A percentile compares a stretch with the other conserved stretches of the same genome.
These are phyloP conservation scores for Aspergillus uvarum DNA, from an alignment of 2,329 filamentous ascomycete species.

Conservation along the genomic window DNA sequence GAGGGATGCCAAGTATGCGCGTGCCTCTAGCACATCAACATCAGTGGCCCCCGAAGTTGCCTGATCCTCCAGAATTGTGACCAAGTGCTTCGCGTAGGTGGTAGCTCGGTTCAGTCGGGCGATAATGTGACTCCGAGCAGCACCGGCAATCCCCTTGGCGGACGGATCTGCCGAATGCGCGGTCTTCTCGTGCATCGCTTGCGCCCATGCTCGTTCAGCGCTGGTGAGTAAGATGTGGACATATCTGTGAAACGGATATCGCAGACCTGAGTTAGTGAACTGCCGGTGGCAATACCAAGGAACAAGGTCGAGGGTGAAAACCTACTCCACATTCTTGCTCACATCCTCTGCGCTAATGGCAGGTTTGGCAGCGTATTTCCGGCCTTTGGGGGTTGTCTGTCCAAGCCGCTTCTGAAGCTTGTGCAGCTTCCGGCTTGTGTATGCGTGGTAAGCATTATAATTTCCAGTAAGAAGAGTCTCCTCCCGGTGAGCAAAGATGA, in stretches of 20 bases:
- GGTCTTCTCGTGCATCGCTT: slow-evolving; percentile 92
- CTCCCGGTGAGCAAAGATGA: slow-evolving; percentile 75
- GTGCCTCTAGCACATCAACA: slow-evolving; percentile 77
- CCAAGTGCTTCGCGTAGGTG: slow-evolving; percentile 66
- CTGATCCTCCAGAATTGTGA: slow-evolving; percentile 63
- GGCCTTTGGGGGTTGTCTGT: slow-evolving; percentile 77
- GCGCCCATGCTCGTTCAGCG: slow-evolving; percentile 89
- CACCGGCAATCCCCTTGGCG: slow-evolving; percentile 71
- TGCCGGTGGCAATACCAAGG: background rate
- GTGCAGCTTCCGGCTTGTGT: slow-evolving; percentile 77
- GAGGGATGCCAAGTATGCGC: slow-evolving; percentile 77
- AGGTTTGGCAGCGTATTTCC: slow-evolving; percentile 75
- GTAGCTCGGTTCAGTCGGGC: slow-evolving; percentile 82
- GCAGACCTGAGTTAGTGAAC: slow-evolving; percentile 1
- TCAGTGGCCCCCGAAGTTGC: slow-evolving; percentile 64
- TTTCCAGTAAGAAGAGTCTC: slow-evolving; percentile 84
- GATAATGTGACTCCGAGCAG: slow-evolving; percentile 82
- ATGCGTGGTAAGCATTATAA: slow-evolving; percentile 78
- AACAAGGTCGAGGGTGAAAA: background rate
- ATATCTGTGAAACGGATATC: slow-evolving; percentile 54
- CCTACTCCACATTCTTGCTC: slow-evolving; percentile 72
- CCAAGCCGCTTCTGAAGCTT: slow-evolving; percentile 82
- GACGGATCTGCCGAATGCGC: slow-evolving; percentile 72
- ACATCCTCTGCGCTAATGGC: slow-evolving; percentile 74
- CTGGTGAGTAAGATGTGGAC: slow-evolving; percentile 77